These are phyloP conservation scores for Cryptococcus jaspeensis DNA, from an alignment of 1,284 basidiomycete genomes.

Conservation along the genomic window DNA sequence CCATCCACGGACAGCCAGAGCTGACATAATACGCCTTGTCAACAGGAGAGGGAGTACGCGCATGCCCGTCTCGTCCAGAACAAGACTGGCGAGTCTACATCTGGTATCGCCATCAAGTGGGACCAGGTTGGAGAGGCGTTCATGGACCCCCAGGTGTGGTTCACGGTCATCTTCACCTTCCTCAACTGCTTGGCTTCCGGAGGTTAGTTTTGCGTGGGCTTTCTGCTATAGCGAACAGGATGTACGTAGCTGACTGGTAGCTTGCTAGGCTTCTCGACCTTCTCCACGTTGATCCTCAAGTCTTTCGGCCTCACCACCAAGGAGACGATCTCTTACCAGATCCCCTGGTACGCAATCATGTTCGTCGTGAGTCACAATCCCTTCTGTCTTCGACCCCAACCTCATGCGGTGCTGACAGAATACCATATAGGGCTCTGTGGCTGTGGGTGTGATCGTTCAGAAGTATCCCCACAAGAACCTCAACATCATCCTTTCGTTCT, in stretches of 20 bases:
- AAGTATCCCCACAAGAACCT: too few species aligned
- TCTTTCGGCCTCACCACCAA: conserved; percentile 15
- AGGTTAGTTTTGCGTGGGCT: conserved; percentile 6
- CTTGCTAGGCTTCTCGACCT: conserved; percentile 13
- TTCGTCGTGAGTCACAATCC: conserved; percentile 9
- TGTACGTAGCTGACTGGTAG: not conserved
- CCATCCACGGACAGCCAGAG: too few species aligned
- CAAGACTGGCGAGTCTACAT: conserved; percentile 19
- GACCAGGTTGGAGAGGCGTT: conserved; percentile 12
- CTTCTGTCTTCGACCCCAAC: too few species aligned
- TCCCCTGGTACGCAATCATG: conserved; percentile 16
- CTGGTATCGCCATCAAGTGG: conserved; percentile 19
- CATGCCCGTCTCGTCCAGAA: conserved; percentile 18
- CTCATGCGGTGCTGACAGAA: too few species aligned
- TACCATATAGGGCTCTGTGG: too few species aligned
- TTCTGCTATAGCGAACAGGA: not conserved
- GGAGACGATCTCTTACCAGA: conserved; percentile 15
- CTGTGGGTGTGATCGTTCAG: too few species aligned
- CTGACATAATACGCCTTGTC: not conserved
- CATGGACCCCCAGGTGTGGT: conserved; percentile 15
- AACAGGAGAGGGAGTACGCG: conserved; percentile 11
- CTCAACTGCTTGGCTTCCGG: conserved; percentile 11
- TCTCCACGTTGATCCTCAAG: conserved; percentile 17
- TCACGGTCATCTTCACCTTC: conserved; percentile 13
- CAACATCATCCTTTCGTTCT: too few species aligned